Percentiles rank a stretch among this genome's conserved stretches.
Evolutionary conservation across 2,329 filamentous ascomycete species (phyloP).

Genomic region (Stachybotrys chlorohalonatus): DNA sequence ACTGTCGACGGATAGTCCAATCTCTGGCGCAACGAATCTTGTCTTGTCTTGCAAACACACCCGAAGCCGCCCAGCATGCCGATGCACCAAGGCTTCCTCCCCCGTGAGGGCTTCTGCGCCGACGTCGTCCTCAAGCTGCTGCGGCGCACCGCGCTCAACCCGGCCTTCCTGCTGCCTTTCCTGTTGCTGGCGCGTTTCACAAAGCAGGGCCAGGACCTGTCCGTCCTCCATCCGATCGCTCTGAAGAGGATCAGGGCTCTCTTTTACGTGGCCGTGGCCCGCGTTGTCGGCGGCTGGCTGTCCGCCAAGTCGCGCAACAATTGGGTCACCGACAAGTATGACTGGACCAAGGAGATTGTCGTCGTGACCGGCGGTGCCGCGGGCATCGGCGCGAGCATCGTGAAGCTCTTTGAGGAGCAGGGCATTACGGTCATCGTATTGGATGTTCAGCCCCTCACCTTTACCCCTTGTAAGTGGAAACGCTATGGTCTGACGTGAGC

Average conservation of each 20-base stretch:
- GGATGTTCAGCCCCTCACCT: conserved; percentile 57
- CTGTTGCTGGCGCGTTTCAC: conserved; percentile 56
- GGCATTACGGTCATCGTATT: conserved; percentile 62
- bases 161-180: conserved; percentile 53
- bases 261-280: conserved; percentile 19
- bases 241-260: conserved; percentile 36
- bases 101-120: conserved; percentile 48
- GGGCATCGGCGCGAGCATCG: conserved; percentile 62
- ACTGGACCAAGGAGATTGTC: conserved; percentile 62
- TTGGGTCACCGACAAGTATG: conserved; percentile 35
- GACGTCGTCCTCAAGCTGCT: conserved; percentile 52
- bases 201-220: conserved; percentile 46
- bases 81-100: conserved; percentile 41
- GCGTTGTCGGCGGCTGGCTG: conserved; percentile 18
- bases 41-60: neutral
- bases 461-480: conserved; percentile 31
- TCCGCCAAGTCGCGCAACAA: conserved; percentile 25
- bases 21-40: too few relatives aligned
- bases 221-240: conserved; percentile 40
- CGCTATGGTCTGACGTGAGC: neutral
- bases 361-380: conserved; percentile 67
- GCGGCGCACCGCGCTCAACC: conserved; percentile 54
- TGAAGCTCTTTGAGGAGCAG: conserved; percentile 53
- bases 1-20: too few relatives aligned
- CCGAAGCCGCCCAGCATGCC: conserved; percentile 15